phyloP scores from a whole-genome alignment of 2,329 filamentous ascomycete species.

The Fusarium sp. region DNA sequence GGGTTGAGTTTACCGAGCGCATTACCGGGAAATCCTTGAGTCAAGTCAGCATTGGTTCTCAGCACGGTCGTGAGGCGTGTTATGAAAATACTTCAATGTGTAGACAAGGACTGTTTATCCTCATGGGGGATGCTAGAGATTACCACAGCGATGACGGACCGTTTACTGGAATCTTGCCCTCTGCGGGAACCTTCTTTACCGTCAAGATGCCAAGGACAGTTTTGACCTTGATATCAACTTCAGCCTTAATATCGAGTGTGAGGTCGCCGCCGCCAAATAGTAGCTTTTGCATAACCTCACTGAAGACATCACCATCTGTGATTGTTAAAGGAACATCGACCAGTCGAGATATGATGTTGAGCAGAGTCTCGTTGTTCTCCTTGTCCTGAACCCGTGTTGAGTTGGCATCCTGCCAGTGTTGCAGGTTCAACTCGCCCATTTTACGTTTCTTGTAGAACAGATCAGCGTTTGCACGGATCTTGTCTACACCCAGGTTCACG shows the following conservation, averaged over 20 bases:
- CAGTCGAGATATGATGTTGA: slow-evolving; percentile 82
- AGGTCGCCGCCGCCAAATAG: slow-evolving; percentile 79
- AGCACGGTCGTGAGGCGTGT: slow-evolving; percentile 42
- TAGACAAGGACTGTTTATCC: slow-evolving; percentile 41
- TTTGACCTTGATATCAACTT: slow-evolving; percentile 83
- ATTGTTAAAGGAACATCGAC: slow-evolving; percentile 84
- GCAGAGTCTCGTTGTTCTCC: slow-evolving; percentile 66
- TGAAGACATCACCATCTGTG: slow-evolving; percentile 81
- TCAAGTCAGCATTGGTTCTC: slow-evolving; percentile 49
- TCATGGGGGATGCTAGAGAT: slow-evolving; percentile 44
- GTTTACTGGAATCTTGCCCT: slow-evolving; percentile 90
- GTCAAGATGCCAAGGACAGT: slow-evolving; percentile 85
- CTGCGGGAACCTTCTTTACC: slow-evolving; percentile 84
- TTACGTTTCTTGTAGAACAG: slow-evolving; percentile 82
- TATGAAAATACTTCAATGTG: slow-evolving; percentile 47
- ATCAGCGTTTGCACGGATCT: slow-evolving; percentile 80
- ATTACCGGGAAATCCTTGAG: slow-evolving; percentile 68
- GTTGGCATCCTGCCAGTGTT: slow-evolving; percentile 85
- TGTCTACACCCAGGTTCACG: slow-evolving; percentile 81
- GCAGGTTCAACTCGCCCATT: slow-evolving; percentile 82
- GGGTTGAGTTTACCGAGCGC: slow-evolving; percentile 64
- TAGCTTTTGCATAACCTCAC: slow-evolving; percentile 81
- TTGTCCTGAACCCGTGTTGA: slow-evolving; percentile 74
- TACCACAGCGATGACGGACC: slow-evolving; percentile 77
- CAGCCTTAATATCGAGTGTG: slow-evolving; percentile 78